phyloP scores from a whole-genome alignment of 73 alveolate species.

The Vitrella brassicaformis region DNA sequence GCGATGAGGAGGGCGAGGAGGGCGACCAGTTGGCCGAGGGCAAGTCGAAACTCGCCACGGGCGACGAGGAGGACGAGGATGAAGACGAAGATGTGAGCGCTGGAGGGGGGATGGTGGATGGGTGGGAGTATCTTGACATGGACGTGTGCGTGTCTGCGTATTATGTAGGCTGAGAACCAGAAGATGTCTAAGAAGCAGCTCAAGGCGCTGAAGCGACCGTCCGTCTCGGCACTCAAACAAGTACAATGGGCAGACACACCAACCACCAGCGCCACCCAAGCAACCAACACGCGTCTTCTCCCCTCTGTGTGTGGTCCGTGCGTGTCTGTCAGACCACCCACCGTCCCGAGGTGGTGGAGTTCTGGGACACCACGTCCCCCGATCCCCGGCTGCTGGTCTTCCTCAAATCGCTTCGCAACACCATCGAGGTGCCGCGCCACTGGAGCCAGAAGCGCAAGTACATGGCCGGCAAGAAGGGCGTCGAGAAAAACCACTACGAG shows the following conservation, averaged over 20 bases:
- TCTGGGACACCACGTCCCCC: not conserved
- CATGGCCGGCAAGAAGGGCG: not conserved
- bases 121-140: slow-evolving; percentile 21
- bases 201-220: slow-evolving; percentile 35
- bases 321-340: not conserved
- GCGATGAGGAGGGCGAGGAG: not conserved
- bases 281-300: too few species aligned
- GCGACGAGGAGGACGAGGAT: not conserved
- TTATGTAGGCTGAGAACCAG: too few species aligned
- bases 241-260: too few species aligned
- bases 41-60: not conserved
- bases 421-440: not conserved
- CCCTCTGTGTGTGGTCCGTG: too few species aligned
- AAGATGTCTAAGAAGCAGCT: slow-evolving; percentile 36
- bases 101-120: slow-evolving; percentile 7
- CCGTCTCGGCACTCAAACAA: slow-evolving; percentile 23
- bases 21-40: not conserved
- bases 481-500: not conserved
- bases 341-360: not conserved
- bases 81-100: not conserved
- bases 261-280: too few species aligned
- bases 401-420: not conserved
- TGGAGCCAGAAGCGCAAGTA: not conserved
- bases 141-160: too few species aligned
- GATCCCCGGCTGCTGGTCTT: not conserved